Percentiles rank a stretch among this genome's conserved stretches.
phyloP scores from a whole-genome alignment of 2,329 filamentous ascomycete species.

The Coniella lustricola region DNA sequence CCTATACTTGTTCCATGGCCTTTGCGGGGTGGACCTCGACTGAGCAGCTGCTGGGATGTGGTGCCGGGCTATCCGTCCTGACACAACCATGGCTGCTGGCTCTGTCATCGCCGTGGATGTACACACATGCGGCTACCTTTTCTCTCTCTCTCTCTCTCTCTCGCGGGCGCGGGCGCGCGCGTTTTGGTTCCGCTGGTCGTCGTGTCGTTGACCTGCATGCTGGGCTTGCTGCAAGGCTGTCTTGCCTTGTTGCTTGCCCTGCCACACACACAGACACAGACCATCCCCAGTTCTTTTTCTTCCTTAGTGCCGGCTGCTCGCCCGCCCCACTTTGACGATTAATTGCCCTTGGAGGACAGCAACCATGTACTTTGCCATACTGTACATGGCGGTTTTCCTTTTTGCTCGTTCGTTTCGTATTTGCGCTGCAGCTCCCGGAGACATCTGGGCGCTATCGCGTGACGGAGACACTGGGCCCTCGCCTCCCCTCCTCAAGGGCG shows the following conservation, averaged over 20 bases:
- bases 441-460: constrained; percentile 7
- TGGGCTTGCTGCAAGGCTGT: background rate
- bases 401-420: constrained; percentile 12
- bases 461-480: background rate
- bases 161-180: background rate
- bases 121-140: too few relatives aligned
- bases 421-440: background rate
- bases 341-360: too few relatives aligned
- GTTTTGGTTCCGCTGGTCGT: background rate
- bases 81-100: too few relatives aligned
- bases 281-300: too few relatives aligned
- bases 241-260: background rate
- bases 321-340: constrained; percentile 4
- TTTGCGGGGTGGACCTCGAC: background rate
- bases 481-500: constrained; percentile 3
- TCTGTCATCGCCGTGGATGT: too few relatives aligned
- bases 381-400: background rate
- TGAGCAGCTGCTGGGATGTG: background rate
- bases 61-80: background rate
- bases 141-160: background rate
- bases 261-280: background rate
- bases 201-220: background rate
- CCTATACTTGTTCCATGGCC: too few relatives aligned
- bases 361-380: background rate
- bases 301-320: constrained; percentile 2